Base-by-base conservation (phyloP, 345 rosid genomes). In the Salix suchowensis region DNA sequence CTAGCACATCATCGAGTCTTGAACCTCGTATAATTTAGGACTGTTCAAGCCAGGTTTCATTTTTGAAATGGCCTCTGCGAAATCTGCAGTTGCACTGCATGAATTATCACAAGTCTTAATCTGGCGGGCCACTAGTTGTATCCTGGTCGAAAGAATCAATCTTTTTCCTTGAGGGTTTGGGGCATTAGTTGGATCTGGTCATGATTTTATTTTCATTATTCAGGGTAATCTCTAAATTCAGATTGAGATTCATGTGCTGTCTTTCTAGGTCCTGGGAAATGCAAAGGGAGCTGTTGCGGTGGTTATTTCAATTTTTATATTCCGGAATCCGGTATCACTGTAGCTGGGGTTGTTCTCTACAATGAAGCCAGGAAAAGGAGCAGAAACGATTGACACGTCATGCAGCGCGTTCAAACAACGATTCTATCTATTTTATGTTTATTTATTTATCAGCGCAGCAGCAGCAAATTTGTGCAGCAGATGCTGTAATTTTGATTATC, bases 271-370 rank as follows among this genome's bases (percentile, higher is more conserved):
- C 4, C 69, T 84, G 34, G 87, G 87, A 58, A 87, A 79, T 70
- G 88, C 88, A 6, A 86, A 83, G 79, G 86, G 86, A 30, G 88
- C 88, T 5, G 85, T 83, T 6, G 86, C 85, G 3, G 86, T 86
- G 52, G 85, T 83, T 4, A 65, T 86, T 32, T 86, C 86, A 6
- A 83, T 83, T 46, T 15, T 86, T 75, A 77, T 86, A 79, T 86
- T 86, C 73, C 77, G 78, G 72, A 83, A 86, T 66, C 86, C 88
- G 3, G 88, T 86, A 26, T 81, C 73, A 87, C 86, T 1, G 84
- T 85, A 7, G 48, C 36, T 5, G 89, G 88, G 6, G 88, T 87
- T 61, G 70, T 87, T 60, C 81, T 87, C 34, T 85, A 85, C 75
- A 79, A 70, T 58, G 85, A 85, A 78, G 88, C 86, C 76, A 87